Evolutionary conservation across 306 rosid species (phyloP), one percentile per base, ranked within the genome.

Genomic region (Gynostemma pentaphyllum): DNA sequence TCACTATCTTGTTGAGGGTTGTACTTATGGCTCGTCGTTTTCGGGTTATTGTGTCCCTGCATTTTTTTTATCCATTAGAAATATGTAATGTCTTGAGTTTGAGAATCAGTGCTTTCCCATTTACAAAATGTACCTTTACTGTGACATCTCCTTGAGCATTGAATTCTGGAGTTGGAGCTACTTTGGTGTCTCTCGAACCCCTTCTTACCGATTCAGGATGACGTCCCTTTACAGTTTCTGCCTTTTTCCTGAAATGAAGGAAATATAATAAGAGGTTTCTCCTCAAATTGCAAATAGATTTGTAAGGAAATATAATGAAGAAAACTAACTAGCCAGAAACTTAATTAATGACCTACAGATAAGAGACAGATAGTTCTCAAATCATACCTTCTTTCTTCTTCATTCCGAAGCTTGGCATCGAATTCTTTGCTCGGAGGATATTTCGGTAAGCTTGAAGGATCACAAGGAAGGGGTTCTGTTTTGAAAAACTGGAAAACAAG

Each of bases 361-460:
- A 36, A 71, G 45, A 59, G 30, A 42, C 26, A 69, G 39, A 51
- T 5, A 39, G 19, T 22, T 36, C 29, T 14, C 4, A 29, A 59
- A 26, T 21, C n/a, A 45, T 81, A 91, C 98, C 86, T 76, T 64
- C 36, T 59, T 40, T 70, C 74, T 78, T 86, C 94, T 61, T 88
- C 85, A 9, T 84, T 84, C 62, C 83, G 82, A 50, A 60, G 85
- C 80, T 71, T 92, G 66, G 82, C 87, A 71, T 88, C 88, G 14
- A 81, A 76, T 78, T 88, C 96, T 75, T 92, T 92, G 81, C 94
- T 81, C 41, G 95, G 95, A 68, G 90, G 81, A 76, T 86, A 82
- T 72, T 81, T 84, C 1, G 95, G 98, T 62, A 92, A 74, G 74
- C 80, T 77, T 54, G 87, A 84, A 23, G 98, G 95, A 45, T 82